Percentiles rank a stretch among this genome's conserved stretches.
Evolutionary conservation across 805 yeast species (phyloP).

Genomic region (Kazachstania kunashirensis): DNA sequence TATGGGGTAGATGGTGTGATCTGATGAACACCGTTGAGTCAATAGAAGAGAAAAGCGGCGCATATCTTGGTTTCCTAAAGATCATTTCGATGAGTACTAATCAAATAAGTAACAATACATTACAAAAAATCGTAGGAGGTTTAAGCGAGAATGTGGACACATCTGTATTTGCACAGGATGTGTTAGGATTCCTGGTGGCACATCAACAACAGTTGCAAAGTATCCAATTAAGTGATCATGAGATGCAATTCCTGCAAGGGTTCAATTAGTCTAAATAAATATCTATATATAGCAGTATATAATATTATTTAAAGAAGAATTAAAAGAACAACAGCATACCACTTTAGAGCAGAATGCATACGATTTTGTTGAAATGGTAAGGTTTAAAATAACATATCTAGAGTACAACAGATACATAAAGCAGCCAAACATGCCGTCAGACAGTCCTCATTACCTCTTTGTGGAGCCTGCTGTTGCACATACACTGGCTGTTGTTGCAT

Average conservation of each 20-base stretch:
- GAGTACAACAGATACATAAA: constrained; percentile 45
- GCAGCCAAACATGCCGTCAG: constrained; percentile 46
- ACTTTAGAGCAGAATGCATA: too few species aligned
- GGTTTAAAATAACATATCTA: constrained; percentile 40
- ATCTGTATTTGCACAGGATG: constrained; percentile 22
- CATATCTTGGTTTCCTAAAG: constrained; percentile 75
- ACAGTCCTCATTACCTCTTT: constrained; percentile 34
- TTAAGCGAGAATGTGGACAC: constrained; percentile 24
- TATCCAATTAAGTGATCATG: constrained; percentile 15
- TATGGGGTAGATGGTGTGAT: constrained; percentile 60
- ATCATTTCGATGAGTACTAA: constrained; percentile 34
- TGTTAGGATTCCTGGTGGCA: constrained; percentile 21
- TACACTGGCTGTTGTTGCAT: constrained; percentile 42
- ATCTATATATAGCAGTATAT: neutral
- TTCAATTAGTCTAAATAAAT: constrained; percentile 9
- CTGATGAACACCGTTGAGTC: constrained; percentile 60
- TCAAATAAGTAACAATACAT: constrained; percentile 15
- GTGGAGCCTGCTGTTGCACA: constrained; percentile 40
- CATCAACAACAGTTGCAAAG: constrained; percentile 16
- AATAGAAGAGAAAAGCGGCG: constrained; percentile 80
- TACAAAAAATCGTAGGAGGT: constrained; percentile 22
- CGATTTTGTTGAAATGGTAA: too few species aligned
- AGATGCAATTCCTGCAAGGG: constrained; percentile 21
- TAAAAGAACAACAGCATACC: too few species aligned
- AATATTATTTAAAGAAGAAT: neutral